phyloP scores from a whole-genome alignment of 2,329 filamentous ascomycete genomes.

The Aspergillaceae sp. region DNA sequence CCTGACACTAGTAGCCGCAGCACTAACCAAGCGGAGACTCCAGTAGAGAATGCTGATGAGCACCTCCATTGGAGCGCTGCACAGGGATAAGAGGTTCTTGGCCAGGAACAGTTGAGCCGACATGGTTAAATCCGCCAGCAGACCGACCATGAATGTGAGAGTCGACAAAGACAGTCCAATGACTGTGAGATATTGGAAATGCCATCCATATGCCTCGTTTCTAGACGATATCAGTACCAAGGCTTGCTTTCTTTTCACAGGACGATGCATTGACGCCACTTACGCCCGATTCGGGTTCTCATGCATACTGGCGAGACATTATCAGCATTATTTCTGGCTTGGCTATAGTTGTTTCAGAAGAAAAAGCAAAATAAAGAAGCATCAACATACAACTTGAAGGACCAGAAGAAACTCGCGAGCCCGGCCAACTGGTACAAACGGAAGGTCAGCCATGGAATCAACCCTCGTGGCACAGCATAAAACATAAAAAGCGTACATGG shows the following conservation, averaged over 20 bases:
- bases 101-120: conserved; percentile 45
- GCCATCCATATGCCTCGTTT: conserved; percentile 56
- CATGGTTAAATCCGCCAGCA: conserved; percentile 48
- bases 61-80: conserved; percentile 52
- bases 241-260: background rate
- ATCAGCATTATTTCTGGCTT: background rate
- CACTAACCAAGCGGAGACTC: conserved; percentile 44
- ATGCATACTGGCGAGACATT: conserved; percentile 24
- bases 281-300: conserved; percentile 37
- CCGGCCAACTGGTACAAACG: conserved; percentile 24
- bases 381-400: conserved; percentile 37
- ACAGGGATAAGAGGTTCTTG: conserved; percentile 52
- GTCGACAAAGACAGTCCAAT: conserved; percentile 51
- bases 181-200: conserved; percentile 57
- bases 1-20: background rate
- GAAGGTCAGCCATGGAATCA: conserved; percentile 12
- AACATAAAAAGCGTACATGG: conserved; percentile 21
- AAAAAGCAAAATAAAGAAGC: background rate
- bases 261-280: conserved; percentile 8
- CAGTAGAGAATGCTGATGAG: conserved; percentile 55
- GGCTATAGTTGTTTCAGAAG: background rate
- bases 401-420: conserved; percentile 35
- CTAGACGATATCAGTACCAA: conserved; percentile 22
- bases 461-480: background rate
- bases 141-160: conserved; percentile 45